Percentiles rank a stretch among this genome's conserved stretches.
These are phyloP conservation scores for Phaeosphaeriaceae sp. DNA, from an alignment of 2,329 filamentous ascomycete genomes.

Conservation along the genomic window DNA sequence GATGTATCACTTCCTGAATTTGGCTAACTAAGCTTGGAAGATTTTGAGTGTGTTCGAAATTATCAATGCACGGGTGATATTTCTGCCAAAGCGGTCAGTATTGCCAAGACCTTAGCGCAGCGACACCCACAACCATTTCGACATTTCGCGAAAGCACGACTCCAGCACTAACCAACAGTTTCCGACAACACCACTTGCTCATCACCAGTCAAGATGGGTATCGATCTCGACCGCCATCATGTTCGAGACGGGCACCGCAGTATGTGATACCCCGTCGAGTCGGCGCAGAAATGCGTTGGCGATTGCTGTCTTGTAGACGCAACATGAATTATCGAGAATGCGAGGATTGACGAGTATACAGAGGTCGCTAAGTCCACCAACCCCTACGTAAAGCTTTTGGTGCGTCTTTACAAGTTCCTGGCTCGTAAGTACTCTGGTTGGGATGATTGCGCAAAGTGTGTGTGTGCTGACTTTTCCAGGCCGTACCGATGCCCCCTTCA, in stretches of 20 bases:
- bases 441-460: slow-evolving; percentile 12
- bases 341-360: slow-evolving; percentile 47
- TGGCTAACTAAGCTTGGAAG: background rate
- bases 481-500: slow-evolving; percentile 97
- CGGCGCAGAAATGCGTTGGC: slow-evolving; percentile 47
- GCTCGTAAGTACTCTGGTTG: slow-evolving; percentile 71
- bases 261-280: slow-evolving; percentile 51
- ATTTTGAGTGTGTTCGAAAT: no score
- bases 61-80: background rate
- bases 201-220: slow-evolving; percentile 48
- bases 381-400: slow-evolving; percentile 94
- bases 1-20: background rate
- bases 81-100: slow-evolving; percentile 17
- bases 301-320: slow-evolving; percentile 47
- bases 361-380: slow-evolving; percentile 83
- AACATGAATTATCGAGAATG: slow-evolving; percentile 44
- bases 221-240: slow-evolving; percentile 64
- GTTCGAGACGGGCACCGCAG: slow-evolving; percentile 73
- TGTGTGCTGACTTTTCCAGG: slow-evolving; percentile 60
- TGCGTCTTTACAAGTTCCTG: slow-evolving; percentile 98
- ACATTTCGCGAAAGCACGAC: slow-evolving; percentile 22
- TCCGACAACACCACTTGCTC: slow-evolving; percentile 38
- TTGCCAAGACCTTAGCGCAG: slow-evolving; percentile 20
- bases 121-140: slow-evolving; percentile 21
- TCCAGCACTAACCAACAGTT: slow-evolving; percentile 40